Evolutionary conservation across 2,329 filamentous ascomycete species (phyloP).

Genomic region (Cladosporium sphaerospermum): DNA sequence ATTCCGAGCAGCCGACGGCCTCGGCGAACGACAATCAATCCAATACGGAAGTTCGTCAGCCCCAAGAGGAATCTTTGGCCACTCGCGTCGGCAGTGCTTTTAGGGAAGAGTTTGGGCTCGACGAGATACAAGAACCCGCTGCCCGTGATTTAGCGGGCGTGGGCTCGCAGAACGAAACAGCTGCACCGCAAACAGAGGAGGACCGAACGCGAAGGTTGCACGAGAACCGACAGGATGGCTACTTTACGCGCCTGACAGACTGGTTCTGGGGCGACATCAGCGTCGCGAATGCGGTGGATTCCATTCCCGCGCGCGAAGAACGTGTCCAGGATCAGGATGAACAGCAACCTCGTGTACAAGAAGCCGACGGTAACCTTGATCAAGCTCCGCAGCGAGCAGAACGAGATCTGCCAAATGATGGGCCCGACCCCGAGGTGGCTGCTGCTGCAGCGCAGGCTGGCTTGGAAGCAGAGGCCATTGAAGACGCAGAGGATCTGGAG

Average conservation of each 20-base stretch:
- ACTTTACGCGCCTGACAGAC: constrained; percentile 31
- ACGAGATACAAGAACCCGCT: constrained; percentile 15
- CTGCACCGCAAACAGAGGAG: not conserved
- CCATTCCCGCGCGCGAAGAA: constrained; percentile 50
- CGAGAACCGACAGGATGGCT: not conserved
- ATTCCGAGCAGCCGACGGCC: not conserved
- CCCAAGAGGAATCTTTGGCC: constrained; percentile 14
- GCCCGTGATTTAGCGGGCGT: not conserved
- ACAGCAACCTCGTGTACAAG: constrained; percentile 51
- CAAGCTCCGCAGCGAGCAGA: constrained; percentile 19
- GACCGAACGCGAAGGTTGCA: not conserved
- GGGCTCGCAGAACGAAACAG: not conserved
- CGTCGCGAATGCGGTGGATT: constrained; percentile 16
- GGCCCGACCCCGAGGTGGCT: constrained; percentile 53
- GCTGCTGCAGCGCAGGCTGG: constrained; percentile 62
- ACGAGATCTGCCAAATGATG: constrained; percentile 11
- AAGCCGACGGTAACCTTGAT: constrained; percentile 2
- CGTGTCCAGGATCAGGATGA: constrained; percentile 54
- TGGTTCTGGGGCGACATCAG: constrained; percentile 46
- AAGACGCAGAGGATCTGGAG: constrained; percentile 87
- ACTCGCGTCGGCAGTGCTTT: constrained; percentile 18
- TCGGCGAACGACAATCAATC: constrained; percentile 10
- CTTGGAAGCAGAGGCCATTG: constrained; percentile 67
- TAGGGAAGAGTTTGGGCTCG: constrained; percentile 21
- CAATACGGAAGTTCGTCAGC: not conserved